phyloP scores from a whole-genome alignment of 352 stramenopile genomes.

The Saprolegnia parasitica region DNA sequence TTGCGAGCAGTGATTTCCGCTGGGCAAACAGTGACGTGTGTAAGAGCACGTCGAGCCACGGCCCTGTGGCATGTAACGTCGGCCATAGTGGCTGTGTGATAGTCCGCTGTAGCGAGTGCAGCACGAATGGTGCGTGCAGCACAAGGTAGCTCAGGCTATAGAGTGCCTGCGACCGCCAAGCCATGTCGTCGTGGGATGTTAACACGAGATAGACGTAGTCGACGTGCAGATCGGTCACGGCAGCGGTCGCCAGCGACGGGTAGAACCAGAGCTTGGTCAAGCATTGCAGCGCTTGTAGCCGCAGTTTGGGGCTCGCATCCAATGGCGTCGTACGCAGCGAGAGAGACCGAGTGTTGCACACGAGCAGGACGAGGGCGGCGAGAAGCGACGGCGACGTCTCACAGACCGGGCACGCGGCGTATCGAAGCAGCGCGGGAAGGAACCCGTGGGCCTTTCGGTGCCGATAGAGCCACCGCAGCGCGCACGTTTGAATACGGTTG shows the following conservation, averaged over 20 bases:
- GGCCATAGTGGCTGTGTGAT: conserved; percentile 6
- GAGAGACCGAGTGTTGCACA: not conserved
- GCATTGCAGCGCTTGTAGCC: conserved; percentile 4
- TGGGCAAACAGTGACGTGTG: too few relatives aligned
- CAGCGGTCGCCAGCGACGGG: not conserved
- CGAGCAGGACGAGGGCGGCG: conserved; percentile 2
- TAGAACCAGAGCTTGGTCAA: conserved; percentile 15
- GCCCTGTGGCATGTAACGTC: not conserved
- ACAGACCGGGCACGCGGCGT: not conserved
- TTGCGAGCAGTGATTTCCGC: too few relatives aligned
- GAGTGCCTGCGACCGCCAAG: not conserved
- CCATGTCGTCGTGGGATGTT: conserved; percentile 4
- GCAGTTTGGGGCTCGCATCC: not conserved
- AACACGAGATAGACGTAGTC: conserved; percentile 7
- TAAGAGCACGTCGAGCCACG: too few relatives aligned
- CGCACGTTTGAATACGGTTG: conserved; percentile 8
- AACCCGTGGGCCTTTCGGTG: conserved; percentile 16
- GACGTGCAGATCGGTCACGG: conserved; percentile 4
- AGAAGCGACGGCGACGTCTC: not conserved
- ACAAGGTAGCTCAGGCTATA: not conserved
- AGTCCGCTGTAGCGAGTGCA: not conserved
- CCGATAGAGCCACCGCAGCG: conserved; percentile 13
- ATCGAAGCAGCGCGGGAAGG: not conserved
- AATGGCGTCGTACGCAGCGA: not conserved
- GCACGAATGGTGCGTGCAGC: not conserved